A percentile compares a stretch with the other conserved stretches of the same genome.
Conservation (phyloP, 2,329 filamentous ascomycete genomes). For the Ascochyta viciae-villosae region DNA sequence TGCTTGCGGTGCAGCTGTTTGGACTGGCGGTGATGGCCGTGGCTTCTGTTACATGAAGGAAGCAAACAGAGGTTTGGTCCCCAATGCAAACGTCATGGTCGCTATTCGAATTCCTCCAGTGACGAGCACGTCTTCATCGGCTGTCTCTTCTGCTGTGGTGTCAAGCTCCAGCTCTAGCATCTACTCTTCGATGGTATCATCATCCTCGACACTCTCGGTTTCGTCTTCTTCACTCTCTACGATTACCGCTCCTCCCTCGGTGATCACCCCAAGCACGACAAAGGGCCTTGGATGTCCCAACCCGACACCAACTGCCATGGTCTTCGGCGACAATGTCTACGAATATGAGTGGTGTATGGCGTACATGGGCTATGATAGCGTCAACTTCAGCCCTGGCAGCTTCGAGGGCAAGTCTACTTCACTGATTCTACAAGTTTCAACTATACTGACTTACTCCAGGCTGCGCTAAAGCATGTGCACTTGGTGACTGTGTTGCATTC, state of each 20-base stretch:
- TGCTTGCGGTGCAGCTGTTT: background rate
- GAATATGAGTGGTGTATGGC: conserved; percentile 1
- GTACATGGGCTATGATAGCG: background rate
- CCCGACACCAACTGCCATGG: background rate
- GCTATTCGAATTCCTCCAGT: background rate
- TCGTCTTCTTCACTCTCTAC: background rate
- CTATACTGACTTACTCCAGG: too few species aligned
- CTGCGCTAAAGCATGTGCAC: too few species aligned
- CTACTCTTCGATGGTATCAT: background rate
- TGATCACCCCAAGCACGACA: background rate
- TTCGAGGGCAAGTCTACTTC: too few species aligned
- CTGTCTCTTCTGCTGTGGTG: background rate
- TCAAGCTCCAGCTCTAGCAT: too few species aligned
- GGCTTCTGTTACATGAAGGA: conserved; percentile 5
- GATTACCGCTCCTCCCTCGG: background rate
- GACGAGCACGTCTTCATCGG: background rate
- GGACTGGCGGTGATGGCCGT: conserved; percentile 2
- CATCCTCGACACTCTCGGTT: background rate
- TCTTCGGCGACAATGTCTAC: background rate
- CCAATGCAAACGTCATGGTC: background rate
- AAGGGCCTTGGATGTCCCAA: background rate
- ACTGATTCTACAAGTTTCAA: too few species aligned
- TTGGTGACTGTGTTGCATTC: too few species aligned
- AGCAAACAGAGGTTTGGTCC: background rate
- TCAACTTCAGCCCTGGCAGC: background rate